Percentiles rank a stretch among this genome's conserved stretches.
Evolutionary conservation across 371 early-diverging fungal genomes (phyloP).

Genomic region (Mortierella sp.): DNA sequence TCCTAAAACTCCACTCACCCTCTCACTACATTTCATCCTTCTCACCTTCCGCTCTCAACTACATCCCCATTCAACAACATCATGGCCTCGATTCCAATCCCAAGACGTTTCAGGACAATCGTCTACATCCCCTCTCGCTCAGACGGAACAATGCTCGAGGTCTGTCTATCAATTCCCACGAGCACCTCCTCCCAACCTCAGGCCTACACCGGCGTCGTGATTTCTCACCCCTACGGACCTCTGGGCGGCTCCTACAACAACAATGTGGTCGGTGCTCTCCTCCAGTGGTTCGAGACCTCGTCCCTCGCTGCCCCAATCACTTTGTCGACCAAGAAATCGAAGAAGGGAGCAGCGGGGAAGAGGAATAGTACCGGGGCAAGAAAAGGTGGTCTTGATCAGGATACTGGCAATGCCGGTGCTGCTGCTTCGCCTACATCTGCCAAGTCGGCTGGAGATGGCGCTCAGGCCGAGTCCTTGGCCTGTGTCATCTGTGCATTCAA

Average conservation of each 20-base stretch:
- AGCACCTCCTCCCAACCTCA: slow-evolving; percentile 28
- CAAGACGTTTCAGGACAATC: slow-evolving; percentile 38
- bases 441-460: background rate
- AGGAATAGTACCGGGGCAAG: slow-evolving; percentile 2
- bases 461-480: slow-evolving; percentile 26
- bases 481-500: slow-evolving; percentile 61
- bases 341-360: background rate
- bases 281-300: slow-evolving; percentile 57
- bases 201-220: slow-evolving; percentile 46
- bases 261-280: slow-evolving; percentile 47
- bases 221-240: slow-evolving; percentile 56
- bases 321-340: background rate
- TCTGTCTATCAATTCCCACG: slow-evolving; percentile 47
- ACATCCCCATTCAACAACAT: background rate
- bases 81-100: slow-evolving; percentile 57
- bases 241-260: slow-evolving; percentile 55
- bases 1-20: background rate
- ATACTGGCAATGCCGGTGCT: background rate
- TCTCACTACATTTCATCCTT: background rate
- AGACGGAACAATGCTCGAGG: slow-evolving; percentile 52
- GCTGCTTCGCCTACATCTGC: background rate
- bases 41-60: background rate
- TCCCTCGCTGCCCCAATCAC: slow-evolving; percentile 12
- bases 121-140: slow-evolving; percentile 46
- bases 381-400: slow-evolving; percentile 3